phyloP scores from a whole-genome alignment of 129 eudicot genomes.

The Lactuca saligna region DNA sequence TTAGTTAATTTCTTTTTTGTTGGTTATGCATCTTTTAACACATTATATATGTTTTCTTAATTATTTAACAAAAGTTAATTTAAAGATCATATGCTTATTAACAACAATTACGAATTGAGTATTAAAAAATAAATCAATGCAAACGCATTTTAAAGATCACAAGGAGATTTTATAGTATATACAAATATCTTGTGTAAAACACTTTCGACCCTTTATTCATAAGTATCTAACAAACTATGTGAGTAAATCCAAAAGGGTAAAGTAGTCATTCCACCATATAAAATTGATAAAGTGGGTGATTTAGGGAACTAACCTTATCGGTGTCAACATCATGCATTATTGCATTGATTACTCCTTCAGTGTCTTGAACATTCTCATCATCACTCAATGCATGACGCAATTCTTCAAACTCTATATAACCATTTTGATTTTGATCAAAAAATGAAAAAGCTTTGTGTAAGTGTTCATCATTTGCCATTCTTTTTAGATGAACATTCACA shows the following conservation, averaged over 20 bases:
- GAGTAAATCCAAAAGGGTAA: not conserved
- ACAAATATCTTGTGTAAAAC: too few relatives aligned
- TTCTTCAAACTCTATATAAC: slow-evolving; percentile 76
- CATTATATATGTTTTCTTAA: too few relatives aligned
- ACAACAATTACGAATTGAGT: too few relatives aligned
- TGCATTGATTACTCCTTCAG: slow-evolving; percentile 60
- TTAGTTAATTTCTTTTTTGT: not conserved
- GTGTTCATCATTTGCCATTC: slow-evolving; percentile 82
- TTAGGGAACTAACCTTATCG: slow-evolving; percentile 56
- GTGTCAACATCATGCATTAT: slow-evolving; percentile 85
- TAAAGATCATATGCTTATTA: too few relatives aligned
- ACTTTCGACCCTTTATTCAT: not conserved
- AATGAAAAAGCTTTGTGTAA: slow-evolving; percentile 71
- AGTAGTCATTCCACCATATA: not conserved
- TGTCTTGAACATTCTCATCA: slow-evolving; percentile 47
- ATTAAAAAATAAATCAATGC: too few relatives aligned
- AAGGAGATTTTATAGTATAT: too few relatives aligned
- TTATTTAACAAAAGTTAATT: too few relatives aligned
- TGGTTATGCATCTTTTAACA: not conserved
- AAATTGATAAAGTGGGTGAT: not conserved
- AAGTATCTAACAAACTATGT: too few relatives aligned
- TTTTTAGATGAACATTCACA: slow-evolving; percentile 64
- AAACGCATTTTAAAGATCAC: not conserved
- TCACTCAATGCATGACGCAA: slow-evolving; percentile 64
- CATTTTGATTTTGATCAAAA: slow-evolving; percentile 64